Conservation (phyloP, 1,284 basidiomycete species). For the Tilletia indica region DNA sequence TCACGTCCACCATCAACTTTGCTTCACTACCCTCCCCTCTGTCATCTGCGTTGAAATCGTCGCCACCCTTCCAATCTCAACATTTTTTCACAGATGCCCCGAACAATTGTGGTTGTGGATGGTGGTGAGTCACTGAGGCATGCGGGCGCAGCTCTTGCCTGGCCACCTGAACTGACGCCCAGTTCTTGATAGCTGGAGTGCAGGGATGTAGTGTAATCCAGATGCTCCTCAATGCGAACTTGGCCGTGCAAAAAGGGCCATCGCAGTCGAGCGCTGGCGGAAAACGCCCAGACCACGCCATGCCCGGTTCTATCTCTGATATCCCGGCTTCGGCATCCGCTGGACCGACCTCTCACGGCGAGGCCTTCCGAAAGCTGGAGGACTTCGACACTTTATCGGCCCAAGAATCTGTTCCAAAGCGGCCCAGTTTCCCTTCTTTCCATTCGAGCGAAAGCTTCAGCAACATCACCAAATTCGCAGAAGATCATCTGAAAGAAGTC, state of each 20-base stretch:
- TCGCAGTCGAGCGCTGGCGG: not conserved
- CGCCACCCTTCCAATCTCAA: not conserved
- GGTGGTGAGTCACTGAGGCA: not conserved
- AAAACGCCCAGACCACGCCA: not conserved
- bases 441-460: not conserved
- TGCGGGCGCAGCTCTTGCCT: not conserved
- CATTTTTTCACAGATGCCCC: not conserved
- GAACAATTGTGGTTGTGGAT: constrained; percentile 1
- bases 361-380: not conserved
- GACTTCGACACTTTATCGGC: not conserved
- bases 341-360: not conserved
- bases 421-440: not conserved
- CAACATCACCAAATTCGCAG: not conserved
- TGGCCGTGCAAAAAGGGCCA: not conserved
- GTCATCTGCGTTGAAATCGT: no score
- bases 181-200: not conserved
- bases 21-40: no score
- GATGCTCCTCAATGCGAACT: constrained; percentile 14
- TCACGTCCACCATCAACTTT: no score
- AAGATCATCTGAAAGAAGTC: not conserved
- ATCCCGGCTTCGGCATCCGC: no score
- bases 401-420: not conserved
- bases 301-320: no score
- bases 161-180: not conserved
- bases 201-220: not conserved